Evolutionary conservation across 441 rosid species (phyloP).

Genomic region (Hura crepitans): DNA sequence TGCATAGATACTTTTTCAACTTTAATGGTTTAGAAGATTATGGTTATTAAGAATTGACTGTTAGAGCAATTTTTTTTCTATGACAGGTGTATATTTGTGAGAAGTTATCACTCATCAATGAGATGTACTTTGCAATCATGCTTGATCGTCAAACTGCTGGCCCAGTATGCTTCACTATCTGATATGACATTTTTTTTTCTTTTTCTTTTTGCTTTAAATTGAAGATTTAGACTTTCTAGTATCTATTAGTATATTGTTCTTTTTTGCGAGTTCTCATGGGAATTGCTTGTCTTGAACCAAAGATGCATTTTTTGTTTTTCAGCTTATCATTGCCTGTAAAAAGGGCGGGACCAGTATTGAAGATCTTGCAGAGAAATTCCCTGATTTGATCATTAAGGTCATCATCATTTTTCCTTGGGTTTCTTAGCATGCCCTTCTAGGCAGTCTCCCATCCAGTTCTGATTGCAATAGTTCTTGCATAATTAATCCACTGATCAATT

Average conservation of each 20-base stretch:
- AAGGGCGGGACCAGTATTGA: constrained; percentile 99
- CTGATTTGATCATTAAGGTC: constrained; percentile 93
- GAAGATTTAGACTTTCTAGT: constrained; percentile 11
- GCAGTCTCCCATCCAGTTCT: constrained; percentile 4
- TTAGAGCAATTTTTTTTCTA: constrained; percentile 18
- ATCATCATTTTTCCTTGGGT: constrained; percentile 14
- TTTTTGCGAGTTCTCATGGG: not conserved
- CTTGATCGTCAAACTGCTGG: constrained; percentile 94
- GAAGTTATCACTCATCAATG: constrained; percentile 85
- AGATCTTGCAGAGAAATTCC: constrained; percentile 96
- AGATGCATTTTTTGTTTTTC: constrained; percentile 27
- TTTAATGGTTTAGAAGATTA: not conserved
- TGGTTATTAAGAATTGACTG: constrained; percentile 1
- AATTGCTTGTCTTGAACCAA: not conserved
- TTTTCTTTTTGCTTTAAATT: not conserved
- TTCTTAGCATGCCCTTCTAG: constrained; percentile 13
- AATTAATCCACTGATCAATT: constrained; percentile 24
- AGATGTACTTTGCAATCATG: constrained; percentile 97
- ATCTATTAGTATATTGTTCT: not conserved
- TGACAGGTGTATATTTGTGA: constrained; percentile 88
- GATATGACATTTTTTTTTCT: not conserved
- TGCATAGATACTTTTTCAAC: not conserved
- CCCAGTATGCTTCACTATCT: constrained; percentile 55
- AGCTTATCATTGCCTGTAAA: constrained; percentile 91
- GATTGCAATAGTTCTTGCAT: constrained; percentile 7